phyloP scores from a whole-genome alignment of 495 filamentous ascomycete genomes.

The Penicillium robsamsonii region DNA sequence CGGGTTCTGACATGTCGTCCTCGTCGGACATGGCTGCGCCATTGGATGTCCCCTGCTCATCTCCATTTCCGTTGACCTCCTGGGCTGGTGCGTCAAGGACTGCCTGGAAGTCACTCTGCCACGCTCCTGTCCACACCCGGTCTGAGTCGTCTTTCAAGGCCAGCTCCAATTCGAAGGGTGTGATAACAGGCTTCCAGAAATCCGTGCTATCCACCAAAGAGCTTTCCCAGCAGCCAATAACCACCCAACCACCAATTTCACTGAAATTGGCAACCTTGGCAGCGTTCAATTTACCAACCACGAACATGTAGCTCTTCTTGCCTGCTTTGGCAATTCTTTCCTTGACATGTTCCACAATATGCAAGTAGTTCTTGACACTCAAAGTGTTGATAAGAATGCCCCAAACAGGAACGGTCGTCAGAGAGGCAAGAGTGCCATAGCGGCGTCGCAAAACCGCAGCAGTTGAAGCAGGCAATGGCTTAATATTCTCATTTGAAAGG shows the following conservation, averaged over 20 bases:
- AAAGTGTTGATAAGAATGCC: conserved; percentile 95
- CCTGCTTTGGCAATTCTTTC: conserved; percentile 67
- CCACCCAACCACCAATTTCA: conserved; percentile 94
- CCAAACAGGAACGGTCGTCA: conserved; percentile 78
- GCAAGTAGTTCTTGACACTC: conserved; percentile 83
- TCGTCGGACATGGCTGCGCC: conserved; percentile 29
- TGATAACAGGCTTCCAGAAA: conserved; percentile 83
- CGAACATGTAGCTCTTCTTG: conserved; percentile 93
- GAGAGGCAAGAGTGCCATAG: conserved; percentile 79
- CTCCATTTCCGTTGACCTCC: conserved; percentile 22
- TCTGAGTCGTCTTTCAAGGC: conserved; percentile 66
- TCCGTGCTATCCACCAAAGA: conserved; percentile 80
- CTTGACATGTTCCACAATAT: conserved; percentile 70
- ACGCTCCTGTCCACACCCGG: conserved; percentile 73
- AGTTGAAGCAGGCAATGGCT: conserved; percentile 51
- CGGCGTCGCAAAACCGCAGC: conserved; percentile 69
- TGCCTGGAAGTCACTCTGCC: conserved; percentile 71
- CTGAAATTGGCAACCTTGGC: conserved; percentile 96
- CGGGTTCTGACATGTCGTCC: conserved; percentile 56
- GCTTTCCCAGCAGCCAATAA: conserved; percentile 98
- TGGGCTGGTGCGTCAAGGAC: conserved; percentile 42
- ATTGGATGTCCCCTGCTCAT: conserved; percentile 20
- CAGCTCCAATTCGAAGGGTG: conserved; percentile 84
- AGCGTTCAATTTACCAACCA: conserved; percentile 93
- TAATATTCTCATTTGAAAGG: conserved; percentile 29